Base-by-base conservation (phyloP, 108 stramenopile species). In the Pseudonitzschia delicatissima region DNA sequence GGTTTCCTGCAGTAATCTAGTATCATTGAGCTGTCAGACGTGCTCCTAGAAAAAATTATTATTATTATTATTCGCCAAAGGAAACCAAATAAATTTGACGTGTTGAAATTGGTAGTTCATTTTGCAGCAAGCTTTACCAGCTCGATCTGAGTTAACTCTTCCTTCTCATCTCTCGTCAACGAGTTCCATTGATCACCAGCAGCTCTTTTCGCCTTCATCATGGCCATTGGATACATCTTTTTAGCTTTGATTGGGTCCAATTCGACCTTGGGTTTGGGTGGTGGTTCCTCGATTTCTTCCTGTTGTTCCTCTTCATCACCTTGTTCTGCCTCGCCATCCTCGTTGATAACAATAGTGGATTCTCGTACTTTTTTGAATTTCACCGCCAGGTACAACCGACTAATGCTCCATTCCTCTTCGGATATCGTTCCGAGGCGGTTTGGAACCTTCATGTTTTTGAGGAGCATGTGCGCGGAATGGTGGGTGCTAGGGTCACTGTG, bases 301-400 rank as follows among this genome's bases (percentile, higher is more conserved):
- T 52, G 74, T 44, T 62, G 68, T 9, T 72, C 66, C 25, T 68
- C 76, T 11, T 69, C 81, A 34, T 80, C 71, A 18, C 90, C 84
- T 31, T 87, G 82, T 23, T 77, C 78, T 8, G 72, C 75, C 23
- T 86, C 79, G 47, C 77, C 83, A 8, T 90, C 85, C 32, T 87
- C 87, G 27, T 79, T 81, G 1, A 91, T 33, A 1, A 67, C 67
- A 33, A 84, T 82, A 6, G 62, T 64, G 13, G 90, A 83, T 45
- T 94, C 88, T 36, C 89, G 76, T 8, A 94, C 91, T 71, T 96
- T 96, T 12, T 83, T 82, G 76, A 93, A 96, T 64, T 85, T 91
- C 6, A 93, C 60, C 9, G 96, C 93, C 25, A 82, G 71, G 63
- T 95, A 96, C 78, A 94, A 72, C 13, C 91, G 62, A 64, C 82